These are phyloP conservation scores for Pseudogymnoascus sp. DNA, from an alignment of 2,329 filamentous ascomycete species.

Conservation along the genomic window DNA sequence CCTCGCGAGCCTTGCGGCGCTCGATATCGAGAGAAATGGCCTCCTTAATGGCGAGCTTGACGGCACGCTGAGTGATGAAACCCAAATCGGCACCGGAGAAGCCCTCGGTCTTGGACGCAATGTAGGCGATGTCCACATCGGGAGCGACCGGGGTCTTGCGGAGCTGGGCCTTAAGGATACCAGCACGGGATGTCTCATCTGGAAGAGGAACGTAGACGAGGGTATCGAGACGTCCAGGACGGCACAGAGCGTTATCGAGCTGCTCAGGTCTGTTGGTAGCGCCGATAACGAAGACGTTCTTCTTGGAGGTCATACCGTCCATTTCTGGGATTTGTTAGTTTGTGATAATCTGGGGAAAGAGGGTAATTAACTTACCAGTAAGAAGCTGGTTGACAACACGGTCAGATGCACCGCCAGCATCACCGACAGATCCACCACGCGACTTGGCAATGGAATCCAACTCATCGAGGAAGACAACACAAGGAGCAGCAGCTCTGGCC, in stretches of 20 bases:
- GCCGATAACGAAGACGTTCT: slow-evolving; percentile 99
- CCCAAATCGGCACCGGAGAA: slow-evolving; percentile 99
- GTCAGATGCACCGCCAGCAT: slow-evolving; percentile 96
- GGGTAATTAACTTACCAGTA: slow-evolving; percentile 57
- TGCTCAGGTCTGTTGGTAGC: slow-evolving; percentile 98
- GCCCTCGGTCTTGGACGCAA: slow-evolving; percentile 93
- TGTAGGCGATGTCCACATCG: slow-evolving; percentile 84
- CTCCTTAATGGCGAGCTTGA: slow-evolving; percentile 99
- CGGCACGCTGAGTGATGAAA: slow-evolving; percentile 96
- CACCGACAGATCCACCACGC: slow-evolving; percentile 90
- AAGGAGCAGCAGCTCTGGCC: slow-evolving; percentile 93
- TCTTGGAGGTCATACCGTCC: slow-evolving; percentile 99
- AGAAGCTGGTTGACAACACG: slow-evolving; percentile 99
- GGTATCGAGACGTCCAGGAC: slow-evolving; percentile 96
- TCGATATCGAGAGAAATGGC: slow-evolving; percentile 84
- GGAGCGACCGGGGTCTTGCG: slow-evolving; percentile 89
- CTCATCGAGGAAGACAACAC: slow-evolving; percentile 97
- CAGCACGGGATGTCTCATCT: slow-evolving; percentile 78
- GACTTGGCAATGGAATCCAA: slow-evolving; percentile 99
- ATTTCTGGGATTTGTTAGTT: slow-evolving; percentile 61
- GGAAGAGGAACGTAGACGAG: slow-evolving; percentile 97
- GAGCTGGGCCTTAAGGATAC: slow-evolving; percentile 90
- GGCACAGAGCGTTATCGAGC: slow-evolving; percentile 94
- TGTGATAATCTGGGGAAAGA: slow-evolving; percentile 11
- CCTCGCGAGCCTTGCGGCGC: slow-evolving; percentile 81